Evolutionary conservation across 2,329 filamentous ascomycete genomes (phyloP), one percentile per base, ranked within the genome.

Genomic region (Diaporthe citri): DNA sequence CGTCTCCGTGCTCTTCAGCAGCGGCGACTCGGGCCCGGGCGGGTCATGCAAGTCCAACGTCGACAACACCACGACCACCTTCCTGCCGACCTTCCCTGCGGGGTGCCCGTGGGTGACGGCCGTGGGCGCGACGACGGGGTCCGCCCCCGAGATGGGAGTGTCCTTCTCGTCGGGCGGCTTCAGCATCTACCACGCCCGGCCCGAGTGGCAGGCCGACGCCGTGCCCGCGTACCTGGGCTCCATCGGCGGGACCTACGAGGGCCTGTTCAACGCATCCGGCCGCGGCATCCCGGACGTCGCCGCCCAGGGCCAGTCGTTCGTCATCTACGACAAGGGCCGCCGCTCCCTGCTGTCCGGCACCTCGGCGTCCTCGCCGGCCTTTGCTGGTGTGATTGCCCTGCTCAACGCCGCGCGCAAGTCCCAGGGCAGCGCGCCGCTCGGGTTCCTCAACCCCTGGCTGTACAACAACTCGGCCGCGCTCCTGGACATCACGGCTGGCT

Each of bases 1-100:
- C 22, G 87, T 92, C 7, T 89, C 89, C 2, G 85, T 93, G 39
- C 83, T 93, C 66, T 90, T 92, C 81, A 87, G 88, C 36, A 75
- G 73, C 41, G 75, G 75, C 36, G 75, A 76, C 57, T 71, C 70
- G 2, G 75, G 75, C 4, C 75, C 75, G 0, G 75, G 75, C 0
- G 48, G 28, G 6, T 36, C 70, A 1, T 76, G 75, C 70, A 75
- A 52, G 48, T 71, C 69, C 73, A 75, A 75, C 64, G 56, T 7
- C 31, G 75, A 76, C 73, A 75, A 76, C 73, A 56, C 70, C 5
- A 75, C 75, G 25, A 67, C 60, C 12, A 71, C 51, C 10, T 76
- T 76, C 70, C 73, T 34, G 66, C 74, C 77, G 8, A 77, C 57
- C 52, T 78, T 78, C 77, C 82, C 82, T 1, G 82, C 80, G 0